phyloP scores from a whole-genome alignment of 352 stramenopile genomes.

The Phytophthora fragariae region DNA sequence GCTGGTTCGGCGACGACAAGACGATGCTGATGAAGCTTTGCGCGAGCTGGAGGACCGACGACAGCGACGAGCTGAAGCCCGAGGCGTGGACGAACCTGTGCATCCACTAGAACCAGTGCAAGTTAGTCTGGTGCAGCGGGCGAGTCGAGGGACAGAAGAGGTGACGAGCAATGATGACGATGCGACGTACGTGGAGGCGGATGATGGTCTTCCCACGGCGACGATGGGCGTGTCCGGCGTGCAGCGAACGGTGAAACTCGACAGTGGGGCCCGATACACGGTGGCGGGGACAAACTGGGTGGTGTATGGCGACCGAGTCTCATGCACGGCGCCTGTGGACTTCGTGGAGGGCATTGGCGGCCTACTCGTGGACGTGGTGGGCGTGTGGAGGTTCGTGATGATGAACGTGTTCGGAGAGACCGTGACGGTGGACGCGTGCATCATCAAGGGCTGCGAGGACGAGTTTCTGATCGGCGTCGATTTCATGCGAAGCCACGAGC shows the following conservation, averaged over 20 bases:
- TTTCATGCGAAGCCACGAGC: neutral
- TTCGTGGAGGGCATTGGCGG: neutral
- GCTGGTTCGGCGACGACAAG: neutral
- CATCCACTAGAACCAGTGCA: neutral
- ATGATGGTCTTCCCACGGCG: neutral
- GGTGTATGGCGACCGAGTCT: neutral
- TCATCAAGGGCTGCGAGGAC: neutral
- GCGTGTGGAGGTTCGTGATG: no score
- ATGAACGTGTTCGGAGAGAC: no score
- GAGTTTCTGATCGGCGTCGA: neutral
- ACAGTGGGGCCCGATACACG: neutral
- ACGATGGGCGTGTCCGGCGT: neutral
- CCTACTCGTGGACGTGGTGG: no score
- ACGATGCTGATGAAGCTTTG: neutral
- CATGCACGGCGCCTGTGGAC: neutral
- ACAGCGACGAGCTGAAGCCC: neutral
- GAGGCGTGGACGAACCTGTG: neutral
- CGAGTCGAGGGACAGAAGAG: neutral
- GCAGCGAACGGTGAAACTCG: neutral
- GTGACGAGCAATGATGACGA: neutral
- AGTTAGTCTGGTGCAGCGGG: neutral
- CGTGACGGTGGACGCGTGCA: neutral
- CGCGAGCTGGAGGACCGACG: neutral
- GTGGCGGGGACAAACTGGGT: neutral
- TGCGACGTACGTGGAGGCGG: neutral